Evolutionary conservation across 179 eudicot species (phyloP).

Genomic region (Drosera spatulata): DNA sequence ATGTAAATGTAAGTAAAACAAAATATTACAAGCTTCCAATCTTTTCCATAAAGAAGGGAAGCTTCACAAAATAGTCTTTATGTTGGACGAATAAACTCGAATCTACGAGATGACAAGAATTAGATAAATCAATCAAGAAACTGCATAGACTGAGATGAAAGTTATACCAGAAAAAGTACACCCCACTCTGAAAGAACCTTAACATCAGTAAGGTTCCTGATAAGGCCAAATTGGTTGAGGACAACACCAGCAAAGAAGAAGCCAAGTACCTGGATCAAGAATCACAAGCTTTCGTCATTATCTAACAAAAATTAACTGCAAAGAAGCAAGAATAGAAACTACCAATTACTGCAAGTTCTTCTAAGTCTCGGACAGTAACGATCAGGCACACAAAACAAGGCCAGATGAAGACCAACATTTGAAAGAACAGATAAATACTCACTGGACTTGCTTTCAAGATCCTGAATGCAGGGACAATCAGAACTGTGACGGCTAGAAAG

Average conservation of each 20-base stretch:
- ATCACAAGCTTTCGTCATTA: constrained; percentile 3
- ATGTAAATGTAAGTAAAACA: not conserved
- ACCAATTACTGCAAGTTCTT: too few relatives aligned
- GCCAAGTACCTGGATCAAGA: constrained; percentile 71
- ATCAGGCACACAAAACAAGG: not conserved
- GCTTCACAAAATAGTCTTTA: too few relatives aligned
- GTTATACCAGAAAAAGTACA: constrained; percentile 83
- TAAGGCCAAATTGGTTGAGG: constrained; percentile 86
- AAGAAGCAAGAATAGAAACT: not conserved
- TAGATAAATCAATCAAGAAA: too few relatives aligned
- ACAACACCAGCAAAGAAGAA: constrained; percentile 97
- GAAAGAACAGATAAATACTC: constrained; percentile 15
- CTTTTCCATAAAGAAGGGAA: too few relatives aligned
- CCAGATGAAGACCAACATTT: not conserved
- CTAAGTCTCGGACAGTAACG: not conserved
- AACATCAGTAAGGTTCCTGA: constrained; percentile 90
- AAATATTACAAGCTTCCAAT: too few relatives aligned
- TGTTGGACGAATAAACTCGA: too few relatives aligned
- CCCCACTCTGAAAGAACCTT: constrained; percentile 99
- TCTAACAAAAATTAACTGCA: not conserved
- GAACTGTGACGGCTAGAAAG: constrained; percentile 79
- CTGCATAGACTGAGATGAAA: not conserved
- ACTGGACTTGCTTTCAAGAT: constrained; percentile 87
- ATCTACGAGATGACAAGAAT: too few relatives aligned
- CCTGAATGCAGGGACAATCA: constrained; percentile 86